These are phyloP conservation scores for Kwoniella mangroviensis DNA, from an alignment of 768 basidiomycete species.

Conservation along the genomic window DNA sequence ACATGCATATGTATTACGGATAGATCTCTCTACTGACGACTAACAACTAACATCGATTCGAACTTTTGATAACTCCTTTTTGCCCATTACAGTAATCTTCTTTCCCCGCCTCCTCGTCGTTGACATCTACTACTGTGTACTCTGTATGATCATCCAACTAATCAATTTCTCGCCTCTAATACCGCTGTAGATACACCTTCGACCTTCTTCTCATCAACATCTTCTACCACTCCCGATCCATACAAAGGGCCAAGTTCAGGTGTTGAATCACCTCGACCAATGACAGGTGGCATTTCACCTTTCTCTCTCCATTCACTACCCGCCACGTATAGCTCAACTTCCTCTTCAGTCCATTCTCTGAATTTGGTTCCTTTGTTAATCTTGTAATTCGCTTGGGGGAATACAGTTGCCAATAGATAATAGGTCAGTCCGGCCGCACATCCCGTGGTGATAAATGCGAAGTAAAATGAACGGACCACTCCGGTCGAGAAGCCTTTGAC, in stretches of 20 bases:
- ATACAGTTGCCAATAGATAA: conserved; percentile 27
- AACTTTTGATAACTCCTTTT: too few species aligned
- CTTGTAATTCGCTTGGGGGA: conserved; percentile 34
- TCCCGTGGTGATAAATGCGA: conserved; percentile 33
- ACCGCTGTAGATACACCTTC: conserved; percentile 20
- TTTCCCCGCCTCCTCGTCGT: too few species aligned
- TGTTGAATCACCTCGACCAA: not conserved
- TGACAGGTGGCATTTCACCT: not conserved
- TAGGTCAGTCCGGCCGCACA: conserved; percentile 28
- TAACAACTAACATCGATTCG: too few species aligned
- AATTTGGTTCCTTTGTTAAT: conserved; percentile 32
- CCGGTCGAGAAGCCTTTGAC: conserved; percentile 18
- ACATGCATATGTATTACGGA: not conserved
- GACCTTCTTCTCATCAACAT: conserved; percentile 26
- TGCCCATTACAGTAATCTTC: too few species aligned
- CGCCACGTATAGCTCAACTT: conserved; percentile 27
- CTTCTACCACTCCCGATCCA: not conserved
- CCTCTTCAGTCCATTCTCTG: conserved; percentile 35
- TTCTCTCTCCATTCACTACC: conserved; percentile 5
- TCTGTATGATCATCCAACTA: not conserved
- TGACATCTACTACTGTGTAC: too few species aligned
- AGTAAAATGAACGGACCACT: conserved; percentile 32
- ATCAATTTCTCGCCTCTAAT: conserved; percentile 2
- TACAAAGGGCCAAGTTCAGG: not conserved
- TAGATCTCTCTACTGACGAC: not conserved